These are phyloP conservation scores for Blumeriella jaapii DNA, from an alignment of 2,329 filamentous ascomycete genomes.

Conservation along the genomic window DNA sequence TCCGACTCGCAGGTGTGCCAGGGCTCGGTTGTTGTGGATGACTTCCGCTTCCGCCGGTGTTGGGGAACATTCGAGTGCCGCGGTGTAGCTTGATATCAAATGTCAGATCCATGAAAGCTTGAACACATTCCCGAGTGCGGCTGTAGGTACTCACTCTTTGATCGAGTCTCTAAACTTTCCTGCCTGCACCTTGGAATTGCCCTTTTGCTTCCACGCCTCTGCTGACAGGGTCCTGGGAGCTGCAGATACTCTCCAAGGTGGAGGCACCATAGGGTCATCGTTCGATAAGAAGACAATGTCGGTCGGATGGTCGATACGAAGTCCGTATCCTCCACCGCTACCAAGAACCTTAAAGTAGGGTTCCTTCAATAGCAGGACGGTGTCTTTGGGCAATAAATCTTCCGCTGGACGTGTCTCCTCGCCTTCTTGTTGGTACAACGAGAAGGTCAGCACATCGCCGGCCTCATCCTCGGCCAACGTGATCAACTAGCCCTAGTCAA, in stretches of 20 bases:
- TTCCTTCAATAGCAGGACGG: slow-evolving; percentile 38
- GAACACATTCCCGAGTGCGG: background rate
- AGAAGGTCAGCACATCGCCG: slow-evolving; percentile 26
- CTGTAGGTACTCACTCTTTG: slow-evolving; percentile 3
- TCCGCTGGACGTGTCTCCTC: slow-evolving; percentile 21
- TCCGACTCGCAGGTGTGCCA: slow-evolving; percentile 25
- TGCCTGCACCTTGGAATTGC: slow-evolving; percentile 12
- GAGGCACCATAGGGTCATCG: slow-evolving; percentile 20
- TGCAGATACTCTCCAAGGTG: background rate
- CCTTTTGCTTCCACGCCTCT: slow-evolving; percentile 11
- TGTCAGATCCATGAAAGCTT: too few species aligned
- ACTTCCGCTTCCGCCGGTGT: slow-evolving; percentile 24
- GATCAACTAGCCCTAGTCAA: too few species aligned
- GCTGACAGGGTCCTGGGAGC: background rate
- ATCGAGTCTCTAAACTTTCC: slow-evolving; percentile 22
- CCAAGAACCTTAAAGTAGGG: slow-evolving; percentile 36
- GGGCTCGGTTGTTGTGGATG: slow-evolving; percentile 27
- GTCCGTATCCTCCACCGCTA: slow-evolving; percentile 30
- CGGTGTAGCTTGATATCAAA: slow-evolving; percentile 12
- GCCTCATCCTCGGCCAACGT: slow-evolving; percentile 15
- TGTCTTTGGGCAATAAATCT: slow-evolving; percentile 27
- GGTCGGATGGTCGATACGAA: slow-evolving; percentile 41
- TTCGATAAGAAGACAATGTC: slow-evolving; percentile 33
- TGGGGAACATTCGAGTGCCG: slow-evolving; percentile 15
- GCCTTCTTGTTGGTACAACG: slow-evolving; percentile 32